Percentiles rank a stretch among this genome's conserved stretches.
Conservation (phyloP, 768 basidiomycete species). For the Serendipita indica region DNA sequence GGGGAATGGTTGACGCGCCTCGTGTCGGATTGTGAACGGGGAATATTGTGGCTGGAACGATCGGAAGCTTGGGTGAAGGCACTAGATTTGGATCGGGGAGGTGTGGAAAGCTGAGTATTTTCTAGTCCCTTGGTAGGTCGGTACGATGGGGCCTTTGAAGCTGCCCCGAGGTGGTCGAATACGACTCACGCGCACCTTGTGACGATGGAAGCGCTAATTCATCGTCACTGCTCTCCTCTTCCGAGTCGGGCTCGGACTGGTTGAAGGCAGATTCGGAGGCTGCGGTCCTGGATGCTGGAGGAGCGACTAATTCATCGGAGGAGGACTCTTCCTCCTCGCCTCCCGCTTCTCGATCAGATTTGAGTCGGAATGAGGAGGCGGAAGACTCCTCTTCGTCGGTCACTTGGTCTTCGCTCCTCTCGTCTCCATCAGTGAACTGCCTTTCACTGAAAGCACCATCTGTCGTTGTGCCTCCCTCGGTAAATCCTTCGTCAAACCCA, state of each 20-base stretch:
- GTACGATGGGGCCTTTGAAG: neutral
- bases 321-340: neutral
- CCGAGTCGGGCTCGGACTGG: neutral
- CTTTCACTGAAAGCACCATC: neutral
- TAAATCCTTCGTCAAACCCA: neutral
- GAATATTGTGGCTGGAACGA: neutral
- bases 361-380: neutral
- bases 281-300: neutral
- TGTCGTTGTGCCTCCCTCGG: neutral
- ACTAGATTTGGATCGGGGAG: constrained; percentile 2
- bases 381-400: neutral
- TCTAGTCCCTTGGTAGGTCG: neutral
- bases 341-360: neutral
- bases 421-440: neutral
- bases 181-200: neutral
- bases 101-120: neutral
- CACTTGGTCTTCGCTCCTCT: neutral
- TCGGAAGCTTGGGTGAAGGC: neutral
- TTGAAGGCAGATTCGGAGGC: too few relatives aligned
- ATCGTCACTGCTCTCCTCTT: neutral
- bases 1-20: neutral
- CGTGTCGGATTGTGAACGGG: neutral
- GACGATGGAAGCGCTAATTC: neutral
- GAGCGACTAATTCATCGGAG: too few relatives aligned
- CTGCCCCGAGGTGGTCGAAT: neutral